phyloP scores from a whole-genome alignment of 2,329 filamentous ascomycete genomes.

The Daldinia sp. region DNA sequence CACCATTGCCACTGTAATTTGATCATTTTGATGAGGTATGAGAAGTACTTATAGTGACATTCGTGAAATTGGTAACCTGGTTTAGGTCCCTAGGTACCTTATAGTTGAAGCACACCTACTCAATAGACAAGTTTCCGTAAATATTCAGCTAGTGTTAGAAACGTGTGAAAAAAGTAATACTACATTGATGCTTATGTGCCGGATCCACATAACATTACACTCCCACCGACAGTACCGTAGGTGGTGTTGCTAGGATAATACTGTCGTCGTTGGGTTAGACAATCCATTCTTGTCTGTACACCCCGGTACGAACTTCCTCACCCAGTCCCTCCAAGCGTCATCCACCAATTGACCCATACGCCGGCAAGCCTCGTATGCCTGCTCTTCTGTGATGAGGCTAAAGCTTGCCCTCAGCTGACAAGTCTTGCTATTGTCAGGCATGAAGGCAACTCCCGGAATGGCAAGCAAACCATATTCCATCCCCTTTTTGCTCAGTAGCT shows the following conservation, averaged over 20 bases:
- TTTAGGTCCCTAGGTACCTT: background rate
- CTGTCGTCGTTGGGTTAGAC: background rate
- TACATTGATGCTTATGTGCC: background rate
- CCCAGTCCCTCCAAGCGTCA: conserved; percentile 18
- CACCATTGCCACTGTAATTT: background rate
- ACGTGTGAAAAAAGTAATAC: background rate
- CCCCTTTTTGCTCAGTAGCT: conserved; percentile 18
- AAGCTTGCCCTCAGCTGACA: conserved; percentile 16
- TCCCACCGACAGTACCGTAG: background rate
- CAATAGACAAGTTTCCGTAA: background rate
- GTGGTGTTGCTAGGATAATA: background rate
- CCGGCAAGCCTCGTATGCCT: conserved; percentile 19
- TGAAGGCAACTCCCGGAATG: conserved; percentile 21
- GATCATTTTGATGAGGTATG: background rate
- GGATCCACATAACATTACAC: background rate
- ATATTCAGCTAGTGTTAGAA: background rate
- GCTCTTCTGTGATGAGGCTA: conserved; percentile 17
- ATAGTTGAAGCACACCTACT: background rate
- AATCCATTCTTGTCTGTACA: background rate
- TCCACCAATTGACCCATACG: conserved; percentile 18
- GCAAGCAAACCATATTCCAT: conserved; percentile 20
- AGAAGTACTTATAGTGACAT: background rate
- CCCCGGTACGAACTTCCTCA: conserved; percentile 4
- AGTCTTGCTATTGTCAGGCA: conserved; percentile 22
- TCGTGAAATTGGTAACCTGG: background rate